Percentiles rank a stretch among this genome's conserved stretches.
phyloP scores from a whole-genome alignment of 768 basidiomycete species.

The Pilatotrama ljubarskyi region DNA sequence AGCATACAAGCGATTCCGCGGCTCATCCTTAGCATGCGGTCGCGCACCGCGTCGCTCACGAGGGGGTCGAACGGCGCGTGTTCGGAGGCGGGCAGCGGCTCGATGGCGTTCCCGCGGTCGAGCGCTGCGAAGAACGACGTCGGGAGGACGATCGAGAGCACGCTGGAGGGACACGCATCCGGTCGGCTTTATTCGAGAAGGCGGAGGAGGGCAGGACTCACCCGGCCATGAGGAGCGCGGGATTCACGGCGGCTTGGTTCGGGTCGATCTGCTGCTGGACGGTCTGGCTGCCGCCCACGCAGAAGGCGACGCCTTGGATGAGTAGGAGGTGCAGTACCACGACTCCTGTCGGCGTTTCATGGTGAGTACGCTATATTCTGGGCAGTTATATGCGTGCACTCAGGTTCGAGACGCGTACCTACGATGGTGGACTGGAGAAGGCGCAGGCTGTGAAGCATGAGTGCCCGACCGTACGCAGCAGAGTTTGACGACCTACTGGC shows the following conservation, averaged over 20 bases:
- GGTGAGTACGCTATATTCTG: no score
- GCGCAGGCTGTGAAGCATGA: slow-evolving; percentile 43
- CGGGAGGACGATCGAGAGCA: slow-evolving; percentile 62
- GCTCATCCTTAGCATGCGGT: slow-evolving; percentile 58
- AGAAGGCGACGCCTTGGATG: slow-evolving; percentile 66
- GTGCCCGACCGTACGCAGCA: not conserved
- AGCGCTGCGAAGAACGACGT: slow-evolving; percentile 67
- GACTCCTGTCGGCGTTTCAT: slow-evolving; percentile 46
- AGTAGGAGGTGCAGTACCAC: slow-evolving; percentile 73
- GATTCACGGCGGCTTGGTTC: slow-evolving; percentile 63
- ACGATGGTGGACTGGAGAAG: slow-evolving; percentile 69
- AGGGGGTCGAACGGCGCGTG: slow-evolving; percentile 25
- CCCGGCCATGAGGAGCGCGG: slow-evolving; percentile 69
- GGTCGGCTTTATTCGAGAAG: no score
- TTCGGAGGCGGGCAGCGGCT: slow-evolving; percentile 17
- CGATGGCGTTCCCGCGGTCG: slow-evolving; percentile 31
- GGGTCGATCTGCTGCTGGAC: slow-evolving; percentile 67
- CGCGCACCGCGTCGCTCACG: slow-evolving; percentile 45
- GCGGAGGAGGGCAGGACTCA: slow-evolving; percentile 28
- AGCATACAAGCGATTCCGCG: slow-evolving; percentile 66
- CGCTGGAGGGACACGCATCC: slow-evolving; percentile 36
- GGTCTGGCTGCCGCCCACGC: slow-evolving; percentile 65
- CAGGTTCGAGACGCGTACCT: slow-evolving; percentile 37
- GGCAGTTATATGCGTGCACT: not conserved
- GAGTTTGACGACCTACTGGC: slow-evolving; percentile 47